Evolutionary conservation across 2,329 filamentous ascomycete species (phyloP), one percentile per base, ranked within the genome.

Genomic region (Fusarium mundagurra): DNA sequence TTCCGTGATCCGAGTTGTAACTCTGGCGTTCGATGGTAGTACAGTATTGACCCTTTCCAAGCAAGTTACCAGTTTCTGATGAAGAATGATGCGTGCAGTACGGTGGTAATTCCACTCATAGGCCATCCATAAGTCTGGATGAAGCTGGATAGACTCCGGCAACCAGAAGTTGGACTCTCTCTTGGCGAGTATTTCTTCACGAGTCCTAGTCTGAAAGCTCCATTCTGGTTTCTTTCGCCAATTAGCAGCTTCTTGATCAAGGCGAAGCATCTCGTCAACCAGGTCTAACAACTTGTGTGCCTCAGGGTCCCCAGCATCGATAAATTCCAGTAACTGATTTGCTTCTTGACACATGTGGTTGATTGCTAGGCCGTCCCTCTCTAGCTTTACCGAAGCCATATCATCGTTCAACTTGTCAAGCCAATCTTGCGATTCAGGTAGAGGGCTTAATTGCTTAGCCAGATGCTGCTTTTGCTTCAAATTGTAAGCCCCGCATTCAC

Each of bases 51-150:
- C 54, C 17, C 63, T 73, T 12, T 75, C 63, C 20, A 81, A 41
- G 48, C 81, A 84, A 41, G 77, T 67, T 6, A 83, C 58, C 2
- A 84, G 64, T 27, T 83, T 81, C 57, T 82, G 78, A 22, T 82
- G 78, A 10, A 84, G 74, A n/a, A 83, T 78, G 31, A 84, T 82
- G 8, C 82, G 78, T 10, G 81, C 82, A 34, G 82, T 79, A 6
- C 82, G 77, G 51, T 84, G 81, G 54, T 84, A 84, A 53, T 84
- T 83, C 81, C 82, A 84, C 65, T 84, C 83, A 47, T 85, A 85
- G 9, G 81, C 80, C 65, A 82, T 83, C 83, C 83, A 84, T 1
- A 84, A 59, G 70, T 84, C 83, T 8, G 74, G 65, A 61, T 84
- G 83, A 6, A 85, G 67, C 61, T 84, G 76, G 16, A 84, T 67